phyloP scores from a whole-genome alignment of 805 yeast genomes.

The Yarrowia yakushimensis region DNA sequence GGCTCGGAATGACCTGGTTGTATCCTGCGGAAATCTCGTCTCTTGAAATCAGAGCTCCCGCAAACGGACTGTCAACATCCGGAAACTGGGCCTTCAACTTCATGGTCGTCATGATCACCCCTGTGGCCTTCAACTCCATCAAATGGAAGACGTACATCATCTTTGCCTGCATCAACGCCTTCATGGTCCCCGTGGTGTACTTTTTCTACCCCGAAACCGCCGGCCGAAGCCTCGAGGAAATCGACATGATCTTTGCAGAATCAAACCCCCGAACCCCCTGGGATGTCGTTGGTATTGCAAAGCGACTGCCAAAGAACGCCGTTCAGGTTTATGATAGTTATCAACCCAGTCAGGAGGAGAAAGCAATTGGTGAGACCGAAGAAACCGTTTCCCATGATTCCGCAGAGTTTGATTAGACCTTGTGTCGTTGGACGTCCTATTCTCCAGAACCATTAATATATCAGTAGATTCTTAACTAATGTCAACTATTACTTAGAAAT shows the following conservation, averaged over 20 bases:
- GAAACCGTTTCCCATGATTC: neutral
- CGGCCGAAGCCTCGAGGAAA: conserved; percentile 6
- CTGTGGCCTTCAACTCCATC: conserved; percentile 21
- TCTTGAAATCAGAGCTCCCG: conserved; percentile 6
- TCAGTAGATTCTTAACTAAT: too few relatives aligned
- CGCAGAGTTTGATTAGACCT: neutral
- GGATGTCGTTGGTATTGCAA: conserved; percentile 43
- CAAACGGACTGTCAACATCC: conserved; percentile 1
- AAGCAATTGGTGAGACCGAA: neutral
- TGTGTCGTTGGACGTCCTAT: too few relatives aligned
- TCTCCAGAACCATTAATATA: too few relatives aligned
- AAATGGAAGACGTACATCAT: conserved; percentile 4
- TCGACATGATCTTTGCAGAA: conserved; percentile 14
- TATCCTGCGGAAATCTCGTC: conserved; percentile 18
- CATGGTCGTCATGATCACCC: conserved; percentile 17
- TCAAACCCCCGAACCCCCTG: conserved; percentile 43
- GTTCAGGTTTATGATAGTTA: neutral
- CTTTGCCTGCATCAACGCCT: conserved; percentile 23
- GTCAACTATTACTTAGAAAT: too few relatives aligned
- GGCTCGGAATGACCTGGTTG: conserved; percentile 11
- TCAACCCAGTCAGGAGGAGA: neutral
- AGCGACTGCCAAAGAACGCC: conserved; percentile 32
- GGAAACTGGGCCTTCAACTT: conserved; percentile 18
- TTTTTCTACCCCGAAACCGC: conserved; percentile 19
- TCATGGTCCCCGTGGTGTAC: conserved; percentile 13